Evolutionary conservation across 78 protist genomes (phyloP), one percentile per base, ranked within the genome.

Genomic region (Dictyostelium capitatum): DNA sequence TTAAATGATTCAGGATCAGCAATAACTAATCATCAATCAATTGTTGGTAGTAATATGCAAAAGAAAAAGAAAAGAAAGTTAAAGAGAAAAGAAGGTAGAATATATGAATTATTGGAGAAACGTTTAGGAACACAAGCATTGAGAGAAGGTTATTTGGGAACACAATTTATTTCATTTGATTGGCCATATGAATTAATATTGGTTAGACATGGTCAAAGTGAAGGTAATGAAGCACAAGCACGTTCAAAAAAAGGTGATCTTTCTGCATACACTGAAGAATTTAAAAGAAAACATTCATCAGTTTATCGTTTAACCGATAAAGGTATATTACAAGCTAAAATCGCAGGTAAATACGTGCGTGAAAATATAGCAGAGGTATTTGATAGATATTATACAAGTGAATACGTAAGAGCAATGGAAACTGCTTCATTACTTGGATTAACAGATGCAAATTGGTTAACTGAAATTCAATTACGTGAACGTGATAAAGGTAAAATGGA

Each of bases 321-420:
- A 23, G 97, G 97, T 56, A 74, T 92, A 19, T 75, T 46, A 12
- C 94, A 95, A 32, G 97, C 97, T 14, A 92, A 80, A 17, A 75
- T 65, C 1, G 95, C 97, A 23, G 97, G 97, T 47, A 57, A 80
- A 15, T 95, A 79, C 79, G 70, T 95, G 15, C 54, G 89, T 14
- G 95, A 95, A 51, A 95, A 95, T 54, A 93, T 95, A 67, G 95
- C 90, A 12, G 96, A 79, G 25, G 83, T 83, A 20, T 95, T 91
- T 48, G 97, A 95, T 65, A 90, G 97, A 41, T 95, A 83, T 79
- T 95, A 95, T 30, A 87, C 93, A 1, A 73, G 89, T 32, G 97
- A 95, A 62, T 95, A 95, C 41, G 95, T 95, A 28, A 70, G 97
- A 57, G 97, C 97, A n/a, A 95, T 95, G 97, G 97, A 95, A 54